Evolutionary conservation across 2,329 filamentous ascomycete species (phyloP), one percentile per base, ranked within the genome.

Genomic region (Pseudocercospora macadamiae): DNA sequence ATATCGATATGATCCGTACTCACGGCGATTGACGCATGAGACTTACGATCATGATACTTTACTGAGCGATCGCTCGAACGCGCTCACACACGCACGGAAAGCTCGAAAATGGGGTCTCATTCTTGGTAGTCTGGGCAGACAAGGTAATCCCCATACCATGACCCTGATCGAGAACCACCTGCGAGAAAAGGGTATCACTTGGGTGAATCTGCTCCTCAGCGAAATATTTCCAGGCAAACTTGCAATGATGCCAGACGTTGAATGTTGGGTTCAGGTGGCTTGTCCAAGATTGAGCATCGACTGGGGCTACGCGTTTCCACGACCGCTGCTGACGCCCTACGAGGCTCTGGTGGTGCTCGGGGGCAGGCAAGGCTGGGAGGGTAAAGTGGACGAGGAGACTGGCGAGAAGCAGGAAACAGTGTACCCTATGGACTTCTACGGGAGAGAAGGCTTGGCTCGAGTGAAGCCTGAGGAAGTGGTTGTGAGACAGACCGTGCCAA

Each of bases 341-440:
- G 95, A 99, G 78, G 95, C 95, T 5, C 82, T 97, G 59, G 88
- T 99, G 30, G 90, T 91, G n/a, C 77, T 99, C 48, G 92, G 89
- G 2, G 87, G 87, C 62, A 85, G 83, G 64, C 84, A 95, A 66
- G 89, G 89, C 2, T 82, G 79, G 79, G 90, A 87, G 61, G 61
- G 61, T 54, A 63, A 59, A 36, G 67, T 57, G 12, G 54, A 57
- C 39, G 62, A 34, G 39, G 68, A 54, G 53, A 63, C 51, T 65
- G 67, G 59, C 36, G 63, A 54, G 34, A 60, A 62, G 26, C 45
- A 52, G 32, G 57, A 62, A 57, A 54, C 47, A 16, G 66, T 71
- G 12, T 99, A 99, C 77, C 93, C 93, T 0, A 99, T 99, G 95
- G 93, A 99, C 74, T 99, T 96, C 72, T 99, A 99, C 76, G 93